phyloP scores from a whole-genome alignment of 2,329 filamentous ascomycete genomes.

The Trichoderma guizhouense region DNA sequence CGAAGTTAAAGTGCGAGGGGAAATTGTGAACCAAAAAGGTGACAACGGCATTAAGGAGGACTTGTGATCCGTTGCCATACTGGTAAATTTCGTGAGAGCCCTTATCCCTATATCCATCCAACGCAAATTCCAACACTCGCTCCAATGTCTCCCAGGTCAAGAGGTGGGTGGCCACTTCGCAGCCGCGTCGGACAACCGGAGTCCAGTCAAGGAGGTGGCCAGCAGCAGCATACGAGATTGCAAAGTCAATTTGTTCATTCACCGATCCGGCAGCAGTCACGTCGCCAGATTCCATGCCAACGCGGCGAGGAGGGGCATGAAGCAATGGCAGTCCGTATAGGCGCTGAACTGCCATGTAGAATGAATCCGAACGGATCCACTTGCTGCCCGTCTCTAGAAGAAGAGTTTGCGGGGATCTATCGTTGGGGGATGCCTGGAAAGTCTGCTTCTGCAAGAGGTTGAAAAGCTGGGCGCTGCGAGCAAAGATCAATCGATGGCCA shows the following conservation, averaged over 20 bases:
- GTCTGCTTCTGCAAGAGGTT: slow-evolving; percentile 27
- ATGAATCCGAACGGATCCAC: slow-evolving; percentile 54
- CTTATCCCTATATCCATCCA: slow-evolving; percentile 39
- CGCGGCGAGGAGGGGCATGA: slow-evolving; percentile 31
- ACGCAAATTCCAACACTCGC: slow-evolving; percentile 55
- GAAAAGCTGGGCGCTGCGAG: slow-evolving; percentile 43
- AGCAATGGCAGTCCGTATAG: slow-evolving; percentile 56
- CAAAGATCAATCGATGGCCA: slow-evolving; percentile 54
- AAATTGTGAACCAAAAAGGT: slow-evolving; percentile 60
- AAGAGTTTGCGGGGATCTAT: slow-evolving; percentile 28
- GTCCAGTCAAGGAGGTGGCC: slow-evolving; percentile 56
- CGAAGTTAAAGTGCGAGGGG: slow-evolving; percentile 57
- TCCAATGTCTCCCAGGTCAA: slow-evolving; percentile 63
- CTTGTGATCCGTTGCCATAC: slow-evolving; percentile 50
- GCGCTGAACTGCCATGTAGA: slow-evolving; percentile 55
- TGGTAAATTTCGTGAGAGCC: slow-evolving; percentile 45
- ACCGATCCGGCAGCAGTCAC: slow-evolving; percentile 38
- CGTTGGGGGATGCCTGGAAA: slow-evolving; percentile 30
- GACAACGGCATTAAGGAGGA: slow-evolving; percentile 53
- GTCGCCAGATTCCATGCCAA: slow-evolving; percentile 28
- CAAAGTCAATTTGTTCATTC: slow-evolving; percentile 49
- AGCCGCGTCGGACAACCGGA: slow-evolving; percentile 53
- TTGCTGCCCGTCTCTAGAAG: slow-evolving; percentile 49
- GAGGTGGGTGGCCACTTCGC: slow-evolving; percentile 56
- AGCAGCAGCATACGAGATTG: slow-evolving; percentile 63